Evolutionary conservation across 345 rosid species (phyloP).

Genomic region (Draba incana): DNA sequence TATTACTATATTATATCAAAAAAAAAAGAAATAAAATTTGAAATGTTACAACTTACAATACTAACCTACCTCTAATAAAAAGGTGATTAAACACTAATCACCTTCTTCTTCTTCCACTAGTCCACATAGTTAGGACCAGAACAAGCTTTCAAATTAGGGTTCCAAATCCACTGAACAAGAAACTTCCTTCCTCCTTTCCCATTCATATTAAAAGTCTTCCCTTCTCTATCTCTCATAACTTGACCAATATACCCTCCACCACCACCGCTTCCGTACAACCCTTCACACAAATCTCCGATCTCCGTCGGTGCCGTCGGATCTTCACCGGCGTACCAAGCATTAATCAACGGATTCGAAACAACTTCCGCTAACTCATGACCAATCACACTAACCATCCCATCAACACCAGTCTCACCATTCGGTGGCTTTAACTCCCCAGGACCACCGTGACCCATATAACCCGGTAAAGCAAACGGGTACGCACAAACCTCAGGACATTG

Average conservation of each 20-base stretch:
- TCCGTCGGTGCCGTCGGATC: slow-evolving; percentile 97
- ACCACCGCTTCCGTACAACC: slow-evolving; percentile 90
- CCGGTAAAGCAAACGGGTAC: slow-evolving; percentile 90
- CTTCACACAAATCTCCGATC: slow-evolving; percentile 86
- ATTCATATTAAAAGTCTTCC: slow-evolving; percentile 73
- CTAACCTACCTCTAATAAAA: slow-evolving; percentile 26
- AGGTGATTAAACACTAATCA: slow-evolving; percentile 27
- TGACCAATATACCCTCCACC: slow-evolving; percentile 95
- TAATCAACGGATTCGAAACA: slow-evolving; percentile 79
- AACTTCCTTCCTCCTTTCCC: slow-evolving; percentile 72
- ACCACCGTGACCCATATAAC: slow-evolving; percentile 78
- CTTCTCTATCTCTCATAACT: slow-evolving; percentile 67
- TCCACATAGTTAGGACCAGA: slow-evolving; percentile 81
- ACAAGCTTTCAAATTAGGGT: slow-evolving; percentile 74
- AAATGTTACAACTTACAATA: slow-evolving; percentile 34
- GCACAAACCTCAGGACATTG: slow-evolving; percentile 98
- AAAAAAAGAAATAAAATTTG: not conserved
- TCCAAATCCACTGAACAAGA: slow-evolving; percentile 95
- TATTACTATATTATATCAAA: slow-evolving; percentile 6
- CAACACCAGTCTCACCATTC: slow-evolving; percentile 79
- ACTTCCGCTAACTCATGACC: slow-evolving; percentile 94
- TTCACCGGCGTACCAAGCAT: slow-evolving; percentile 99
- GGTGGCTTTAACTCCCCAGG: slow-evolving; percentile 67
- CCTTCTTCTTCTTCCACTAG: slow-evolving; percentile 30
- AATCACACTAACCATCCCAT: slow-evolving; percentile 97